Evolutionary conservation across 148 eudicot genomes (phyloP).

Genomic region (Camellia granthamiana): DNA sequence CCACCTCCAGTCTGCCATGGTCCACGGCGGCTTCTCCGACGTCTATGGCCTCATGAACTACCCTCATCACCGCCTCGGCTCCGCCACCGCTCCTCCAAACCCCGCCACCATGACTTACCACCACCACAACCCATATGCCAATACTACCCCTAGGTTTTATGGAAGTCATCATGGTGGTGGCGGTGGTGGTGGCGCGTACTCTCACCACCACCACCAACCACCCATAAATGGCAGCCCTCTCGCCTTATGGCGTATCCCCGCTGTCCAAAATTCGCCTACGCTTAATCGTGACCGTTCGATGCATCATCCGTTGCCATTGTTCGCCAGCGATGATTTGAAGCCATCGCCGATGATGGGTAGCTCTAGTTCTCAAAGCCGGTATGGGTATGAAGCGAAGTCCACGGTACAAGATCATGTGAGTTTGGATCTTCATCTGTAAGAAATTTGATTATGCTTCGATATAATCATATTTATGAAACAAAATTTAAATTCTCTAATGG

Average conservation of each 20-base stretch:
- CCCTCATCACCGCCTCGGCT: slow-evolving; percentile 21
- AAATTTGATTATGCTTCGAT: background rate
- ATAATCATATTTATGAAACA: background rate
- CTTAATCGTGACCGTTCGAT: slow-evolving; percentile 37
- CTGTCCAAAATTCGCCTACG: slow-evolving; percentile 24
- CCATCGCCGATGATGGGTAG: slow-evolving; percentile 12
- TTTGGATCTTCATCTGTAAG: slow-evolving; percentile 91
- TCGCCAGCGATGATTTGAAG: slow-evolving; percentile 23
- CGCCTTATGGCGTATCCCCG: slow-evolving; percentile 60
- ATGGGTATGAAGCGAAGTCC: slow-evolving; percentile 30
- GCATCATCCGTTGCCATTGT: slow-evolving; percentile 24
- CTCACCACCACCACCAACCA: slow-evolving; percentile 7
- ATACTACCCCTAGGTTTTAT: slow-evolving; percentile 13
- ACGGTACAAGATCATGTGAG: slow-evolving; percentile 70
- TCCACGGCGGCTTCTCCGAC: slow-evolving; percentile 25
- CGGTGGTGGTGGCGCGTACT: slow-evolving; percentile 10
- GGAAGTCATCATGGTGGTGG: slow-evolving; percentile 11
- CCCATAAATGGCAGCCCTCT: slow-evolving; percentile 78
- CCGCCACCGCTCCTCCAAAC: background rate
- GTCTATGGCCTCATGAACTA: slow-evolving; percentile 38
- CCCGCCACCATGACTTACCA: slow-evolving; percentile 9
- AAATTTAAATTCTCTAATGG: background rate
- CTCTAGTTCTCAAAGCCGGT: slow-evolving; percentile 30
- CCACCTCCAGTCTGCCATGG: slow-evolving; percentile 60
- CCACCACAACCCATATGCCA: too few relatives aligned